Conservation (phyloP, 345 rosid genomes). For the Moricandia moricandioides region DNA sequence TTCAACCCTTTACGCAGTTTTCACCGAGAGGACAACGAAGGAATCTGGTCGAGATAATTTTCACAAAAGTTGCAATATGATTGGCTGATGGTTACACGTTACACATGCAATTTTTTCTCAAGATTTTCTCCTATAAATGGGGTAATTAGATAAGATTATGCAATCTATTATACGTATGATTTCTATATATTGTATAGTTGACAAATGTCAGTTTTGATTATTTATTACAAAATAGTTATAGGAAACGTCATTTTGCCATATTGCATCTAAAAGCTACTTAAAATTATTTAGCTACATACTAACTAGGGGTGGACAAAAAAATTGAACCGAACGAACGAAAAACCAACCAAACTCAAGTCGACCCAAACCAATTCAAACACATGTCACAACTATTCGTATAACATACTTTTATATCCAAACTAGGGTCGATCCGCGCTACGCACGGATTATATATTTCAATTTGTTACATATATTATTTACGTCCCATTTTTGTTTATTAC, state of each 20-base stretch:
- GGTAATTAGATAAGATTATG: not conserved
- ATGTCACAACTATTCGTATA: too few relatives aligned
- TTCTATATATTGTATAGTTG: not conserved
- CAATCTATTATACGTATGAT: not conserved
- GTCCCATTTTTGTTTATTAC: too few relatives aligned
- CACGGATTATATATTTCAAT: too few relatives aligned
- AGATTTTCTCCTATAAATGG: constrained; percentile 7
- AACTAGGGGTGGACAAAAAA: too few relatives aligned
- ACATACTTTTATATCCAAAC: too few relatives aligned
- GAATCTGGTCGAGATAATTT: not conserved
- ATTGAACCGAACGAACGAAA: too few relatives aligned
- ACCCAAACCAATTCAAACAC: too few relatives aligned
- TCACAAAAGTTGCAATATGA: not conserved
- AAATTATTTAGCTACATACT: too few relatives aligned
- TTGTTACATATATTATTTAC: too few relatives aligned
- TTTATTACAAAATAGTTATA: not conserved
- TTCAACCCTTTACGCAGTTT: not conserved
- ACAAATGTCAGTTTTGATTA: not conserved
- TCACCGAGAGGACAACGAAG: not conserved
- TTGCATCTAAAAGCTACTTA: not conserved
- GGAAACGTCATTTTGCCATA: not conserved
- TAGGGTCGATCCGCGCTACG: too few relatives aligned
- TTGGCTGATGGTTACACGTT: constrained; percentile 8
- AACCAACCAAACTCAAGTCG: too few relatives aligned
- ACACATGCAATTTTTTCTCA: not conserved